phyloP scores from a whole-genome alignment of 2,329 filamentous ascomycete species.

The Fusarium staphyleae region DNA sequence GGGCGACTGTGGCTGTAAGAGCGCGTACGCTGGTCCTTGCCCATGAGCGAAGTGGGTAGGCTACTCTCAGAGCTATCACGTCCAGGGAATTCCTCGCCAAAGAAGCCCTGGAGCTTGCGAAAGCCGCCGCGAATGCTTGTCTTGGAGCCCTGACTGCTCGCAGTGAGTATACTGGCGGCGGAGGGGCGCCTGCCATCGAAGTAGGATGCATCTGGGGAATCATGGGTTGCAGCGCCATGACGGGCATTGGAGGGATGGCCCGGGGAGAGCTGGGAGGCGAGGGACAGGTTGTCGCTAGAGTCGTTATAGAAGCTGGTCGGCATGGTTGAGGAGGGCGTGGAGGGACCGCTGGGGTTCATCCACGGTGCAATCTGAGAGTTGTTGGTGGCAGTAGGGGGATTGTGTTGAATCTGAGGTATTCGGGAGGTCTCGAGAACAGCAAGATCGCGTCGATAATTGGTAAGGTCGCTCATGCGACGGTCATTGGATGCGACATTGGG shows the following conservation, averaged over 20 bases:
- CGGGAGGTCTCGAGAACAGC: constrained; percentile 70
- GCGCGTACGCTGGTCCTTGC: constrained; percentile 68
- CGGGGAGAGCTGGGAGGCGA: constrained; percentile 72
- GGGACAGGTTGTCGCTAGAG: constrained; percentile 72
- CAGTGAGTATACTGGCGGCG: constrained; percentile 78
- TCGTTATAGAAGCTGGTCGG: constrained; percentile 75
- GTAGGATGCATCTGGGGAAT: constrained; percentile 67
- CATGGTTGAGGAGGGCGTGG: constrained; percentile 49
- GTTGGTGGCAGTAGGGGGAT: constrained; percentile 58
- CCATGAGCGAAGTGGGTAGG: constrained; percentile 56
- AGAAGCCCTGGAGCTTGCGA: constrained; percentile 89
- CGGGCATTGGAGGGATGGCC: constrained; percentile 59
- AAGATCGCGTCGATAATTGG: constrained; percentile 76
- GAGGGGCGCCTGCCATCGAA: constrained; percentile 85
- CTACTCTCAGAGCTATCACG: constrained; percentile 78
- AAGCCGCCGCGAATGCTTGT: constrained; percentile 73
- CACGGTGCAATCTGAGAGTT: constrained; percentile 65
- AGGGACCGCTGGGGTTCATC: constrained; percentile 56
- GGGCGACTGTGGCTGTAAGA: constrained; percentile 67
- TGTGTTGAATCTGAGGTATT: constrained; percentile 64
- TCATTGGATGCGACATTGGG: constrained; percentile 56
- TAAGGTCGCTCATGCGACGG: constrained; percentile 66
- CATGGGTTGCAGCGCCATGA: constrained; percentile 57
- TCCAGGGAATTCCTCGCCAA: constrained; percentile 85
- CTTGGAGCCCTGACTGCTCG: constrained; percentile 85